Evolutionary conservation across 1,284 basidiomycete species (phyloP).

Genomic region (Trichosporon asahii): DNA sequence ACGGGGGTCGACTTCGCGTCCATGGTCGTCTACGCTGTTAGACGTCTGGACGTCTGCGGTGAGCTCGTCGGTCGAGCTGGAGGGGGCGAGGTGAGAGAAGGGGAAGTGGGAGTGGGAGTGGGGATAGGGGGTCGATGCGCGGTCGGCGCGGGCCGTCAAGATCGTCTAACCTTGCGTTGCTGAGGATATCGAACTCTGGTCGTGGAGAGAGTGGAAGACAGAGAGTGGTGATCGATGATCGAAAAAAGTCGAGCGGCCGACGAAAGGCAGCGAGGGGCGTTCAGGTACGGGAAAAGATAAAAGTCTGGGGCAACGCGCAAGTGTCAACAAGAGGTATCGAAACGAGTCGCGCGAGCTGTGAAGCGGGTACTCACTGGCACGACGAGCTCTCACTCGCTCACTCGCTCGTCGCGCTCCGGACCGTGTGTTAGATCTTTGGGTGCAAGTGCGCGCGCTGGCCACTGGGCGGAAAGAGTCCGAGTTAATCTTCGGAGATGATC

Average conservation of each 20-base stretch:
- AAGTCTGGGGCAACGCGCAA: neutral
- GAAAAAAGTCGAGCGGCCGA: neutral
- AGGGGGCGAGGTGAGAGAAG: neutral
- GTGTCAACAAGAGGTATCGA: neutral
- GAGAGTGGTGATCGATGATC: neutral
- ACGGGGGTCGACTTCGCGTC: neutral
- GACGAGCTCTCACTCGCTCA: too few relatives aligned
- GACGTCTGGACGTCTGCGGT: neutral
- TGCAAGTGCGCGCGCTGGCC: neutral
- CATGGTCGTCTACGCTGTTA: neutral
- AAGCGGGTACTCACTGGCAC: neutral
- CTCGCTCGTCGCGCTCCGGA: neutral
- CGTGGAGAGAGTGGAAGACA: neutral
- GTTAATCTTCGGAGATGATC: constrained; percentile 14
- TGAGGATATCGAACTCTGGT: neutral
- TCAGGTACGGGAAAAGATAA: neutral
- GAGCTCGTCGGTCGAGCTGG: neutral
- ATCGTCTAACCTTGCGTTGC: neutral
- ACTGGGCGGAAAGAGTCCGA: neutral
- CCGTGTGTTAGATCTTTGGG: neutral
- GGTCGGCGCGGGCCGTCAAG: neutral
- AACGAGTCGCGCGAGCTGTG: neutral
- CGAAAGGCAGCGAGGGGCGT: neutral
- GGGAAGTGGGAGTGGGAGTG: neutral
- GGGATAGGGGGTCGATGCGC: neutral